These are phyloP conservation scores for Daedalea quercina DNA, from an alignment of 768 basidiomycete species.

Conservation along the genomic window DNA sequence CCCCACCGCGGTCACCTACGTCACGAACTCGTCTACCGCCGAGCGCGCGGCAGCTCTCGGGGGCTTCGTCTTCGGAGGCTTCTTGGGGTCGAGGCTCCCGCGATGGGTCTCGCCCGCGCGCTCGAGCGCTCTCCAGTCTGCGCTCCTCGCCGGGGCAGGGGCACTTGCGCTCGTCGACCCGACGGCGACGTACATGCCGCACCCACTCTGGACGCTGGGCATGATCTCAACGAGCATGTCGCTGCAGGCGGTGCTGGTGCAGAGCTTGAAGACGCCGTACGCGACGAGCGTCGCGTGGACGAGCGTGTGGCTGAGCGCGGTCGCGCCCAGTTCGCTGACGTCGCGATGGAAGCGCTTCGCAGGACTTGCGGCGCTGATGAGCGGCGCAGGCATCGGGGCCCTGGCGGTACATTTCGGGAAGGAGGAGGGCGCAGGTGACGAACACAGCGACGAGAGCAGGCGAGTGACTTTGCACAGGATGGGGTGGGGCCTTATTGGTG, in stretches of 20 bases:
- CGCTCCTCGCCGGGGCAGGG: neutral
- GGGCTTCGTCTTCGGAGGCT: constrained; percentile 3
- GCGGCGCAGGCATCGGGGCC: neutral
- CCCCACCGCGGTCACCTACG: neutral
- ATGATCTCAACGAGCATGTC: constrained; percentile 3
- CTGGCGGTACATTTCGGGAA: neutral
- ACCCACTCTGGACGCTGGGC: neutral
- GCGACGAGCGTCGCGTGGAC: constrained; percentile 5
- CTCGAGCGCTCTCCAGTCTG: neutral
- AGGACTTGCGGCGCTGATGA: neutral
- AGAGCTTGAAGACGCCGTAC: constrained; percentile 1
- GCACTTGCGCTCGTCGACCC: neutral
- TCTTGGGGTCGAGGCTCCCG: neutral
- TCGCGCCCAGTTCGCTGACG: neutral
- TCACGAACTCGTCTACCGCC: neutral
- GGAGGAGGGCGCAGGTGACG: neutral
- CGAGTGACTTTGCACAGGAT: neutral
- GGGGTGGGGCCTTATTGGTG: neutral
- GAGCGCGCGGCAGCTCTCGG: neutral
- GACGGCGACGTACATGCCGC: neutral
- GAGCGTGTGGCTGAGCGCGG: constrained; percentile 3
- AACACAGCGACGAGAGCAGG: neutral
- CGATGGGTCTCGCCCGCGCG: neutral
- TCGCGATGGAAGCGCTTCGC: neutral
- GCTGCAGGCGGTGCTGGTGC: constrained; percentile 4